Evolutionary conservation across 371 early-diverging fungal genomes (phyloP).

Genomic region (Rhizopus arrhizus): DNA sequence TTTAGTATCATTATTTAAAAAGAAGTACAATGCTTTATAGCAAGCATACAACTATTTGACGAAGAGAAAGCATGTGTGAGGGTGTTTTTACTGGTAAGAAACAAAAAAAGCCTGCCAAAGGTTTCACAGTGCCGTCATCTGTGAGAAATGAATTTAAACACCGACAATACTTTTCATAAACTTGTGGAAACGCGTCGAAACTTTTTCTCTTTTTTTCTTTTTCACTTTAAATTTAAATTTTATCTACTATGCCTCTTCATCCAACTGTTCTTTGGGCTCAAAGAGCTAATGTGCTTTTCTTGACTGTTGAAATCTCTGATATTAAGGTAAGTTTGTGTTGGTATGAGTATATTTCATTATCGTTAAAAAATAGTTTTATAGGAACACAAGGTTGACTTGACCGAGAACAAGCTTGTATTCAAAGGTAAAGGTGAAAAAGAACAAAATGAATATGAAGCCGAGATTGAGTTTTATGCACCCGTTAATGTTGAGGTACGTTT

Average conservation of each 20-base stretch:
- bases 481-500: constrained; percentile 72
- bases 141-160: neutral
- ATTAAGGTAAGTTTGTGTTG: constrained; percentile 48
- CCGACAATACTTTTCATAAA: neutral
- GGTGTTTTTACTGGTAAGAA: too few species aligned
- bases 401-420: constrained; percentile 61
- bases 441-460: constrained; percentile 73
- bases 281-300: constrained; percentile 74
- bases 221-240: neutral
- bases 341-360: neutral
- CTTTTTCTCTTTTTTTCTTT: constrained; percentile 8
- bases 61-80: too few species aligned
- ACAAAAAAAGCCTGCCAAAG: too few species aligned
- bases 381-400: constrained; percentile 29
- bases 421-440: constrained; percentile 63
- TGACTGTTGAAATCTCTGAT: constrained; percentile 87
- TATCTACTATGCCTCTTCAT: constrained; percentile 46
- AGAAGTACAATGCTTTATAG: too few species aligned
- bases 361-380: neutral
- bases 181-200: constrained; percentile 3
- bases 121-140: too few species aligned
- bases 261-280: constrained; percentile 95
- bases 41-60: too few species aligned
- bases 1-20: too few species aligned
- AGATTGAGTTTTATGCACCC: constrained; percentile 73